Percentiles rank a stretch among this genome's conserved stretches.
Conservation (phyloP, 345 rosid genomes). For the Turnera subulata region DNA sequence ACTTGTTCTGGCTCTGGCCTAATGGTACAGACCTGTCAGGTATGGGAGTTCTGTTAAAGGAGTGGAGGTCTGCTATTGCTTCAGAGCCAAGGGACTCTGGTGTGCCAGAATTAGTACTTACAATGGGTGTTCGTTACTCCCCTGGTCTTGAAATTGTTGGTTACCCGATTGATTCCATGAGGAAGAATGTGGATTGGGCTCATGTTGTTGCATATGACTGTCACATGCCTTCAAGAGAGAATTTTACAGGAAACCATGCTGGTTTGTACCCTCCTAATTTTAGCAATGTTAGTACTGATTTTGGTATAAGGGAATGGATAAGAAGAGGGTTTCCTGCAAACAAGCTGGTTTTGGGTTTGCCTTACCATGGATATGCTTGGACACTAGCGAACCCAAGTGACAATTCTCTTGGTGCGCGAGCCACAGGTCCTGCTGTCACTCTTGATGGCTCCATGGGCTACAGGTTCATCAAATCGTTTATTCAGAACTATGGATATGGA, state of each 20-base stretch:
- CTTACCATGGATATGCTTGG: slow-evolving; percentile 36
- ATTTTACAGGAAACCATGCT: slow-evolving; percentile 30
- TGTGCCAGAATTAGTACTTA: background rate
- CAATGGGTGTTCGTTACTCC: slow-evolving; percentile 26
- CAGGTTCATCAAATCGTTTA: slow-evolving; percentile 10
- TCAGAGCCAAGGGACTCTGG: slow-evolving; percentile 11
- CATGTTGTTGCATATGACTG: too few species aligned
- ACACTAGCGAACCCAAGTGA: slow-evolving; percentile 16
- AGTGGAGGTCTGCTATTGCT: slow-evolving; percentile 23
- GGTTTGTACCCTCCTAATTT: slow-evolving; percentile 24
- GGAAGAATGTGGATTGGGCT: too few species aligned
- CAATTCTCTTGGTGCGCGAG: slow-evolving; percentile 3
- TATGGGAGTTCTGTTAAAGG: slow-evolving; percentile 19
- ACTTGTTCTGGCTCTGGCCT: slow-evolving; percentile 31
- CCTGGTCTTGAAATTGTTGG: too few species aligned
- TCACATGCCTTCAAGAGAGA: too few species aligned
- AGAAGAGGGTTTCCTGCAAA: slow-evolving; percentile 17
- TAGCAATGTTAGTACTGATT: slow-evolving; percentile 20
- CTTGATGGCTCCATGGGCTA: slow-evolving; percentile 24
- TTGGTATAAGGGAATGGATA: slow-evolving; percentile 28
- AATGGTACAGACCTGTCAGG: slow-evolving; percentile 18
- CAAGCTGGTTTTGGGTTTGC: slow-evolving; percentile 30
- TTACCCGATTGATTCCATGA: too few species aligned
- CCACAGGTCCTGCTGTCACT: slow-evolving; percentile 7
- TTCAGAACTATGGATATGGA: slow-evolving; percentile 26